These are phyloP conservation scores for Canavalia ensiformis DNA, from an alignment of 306 rosid genomes.

Conservation along the genomic window DNA sequence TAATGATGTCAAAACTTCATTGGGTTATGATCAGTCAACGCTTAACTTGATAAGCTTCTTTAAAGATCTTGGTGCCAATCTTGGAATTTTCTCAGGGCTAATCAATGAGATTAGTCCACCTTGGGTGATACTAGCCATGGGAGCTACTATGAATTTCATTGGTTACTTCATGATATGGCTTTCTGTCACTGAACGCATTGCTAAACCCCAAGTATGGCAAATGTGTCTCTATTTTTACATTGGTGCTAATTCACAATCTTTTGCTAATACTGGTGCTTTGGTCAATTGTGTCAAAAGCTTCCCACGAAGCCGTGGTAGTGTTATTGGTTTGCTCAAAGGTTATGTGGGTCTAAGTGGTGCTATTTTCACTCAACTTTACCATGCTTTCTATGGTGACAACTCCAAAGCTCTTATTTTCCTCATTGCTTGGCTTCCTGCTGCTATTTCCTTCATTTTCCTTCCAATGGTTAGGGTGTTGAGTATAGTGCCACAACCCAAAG, in stretches of 20 bases:
- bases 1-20: conserved; percentile 55
- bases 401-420: conserved; percentile 60
- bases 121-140: conserved; percentile 68
- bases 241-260: conserved; percentile 77
- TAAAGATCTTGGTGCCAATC: conserved; percentile 78
- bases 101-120: conserved; percentile 74
- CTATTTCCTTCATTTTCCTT: conserved; percentile 59
- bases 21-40: conserved; percentile 81
- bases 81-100: conserved; percentile 69
- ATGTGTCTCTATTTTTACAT: conserved; percentile 81
- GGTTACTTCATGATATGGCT: conserved; percentile 91
- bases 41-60: conserved; percentile 81
- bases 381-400: conserved; percentile 65
- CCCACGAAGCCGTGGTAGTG: conserved; percentile 73
- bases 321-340: conserved; percentile 76
- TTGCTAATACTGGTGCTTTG: conserved; percentile 70
- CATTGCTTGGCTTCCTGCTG: conserved; percentile 74
- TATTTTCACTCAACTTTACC: conserved; percentile 65
- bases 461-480: conserved; percentile 53
- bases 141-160: conserved; percentile 70
- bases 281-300: conserved; percentile 74
- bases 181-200: conserved; percentile 56
- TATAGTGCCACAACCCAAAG: conserved; percentile 46
- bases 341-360: conserved; percentile 84
- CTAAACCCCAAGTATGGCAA: conserved; percentile 70